Base-by-base conservation (phyloP, 495 filamentous ascomycete species). In the Tetracladium marchalianum region DNA sequence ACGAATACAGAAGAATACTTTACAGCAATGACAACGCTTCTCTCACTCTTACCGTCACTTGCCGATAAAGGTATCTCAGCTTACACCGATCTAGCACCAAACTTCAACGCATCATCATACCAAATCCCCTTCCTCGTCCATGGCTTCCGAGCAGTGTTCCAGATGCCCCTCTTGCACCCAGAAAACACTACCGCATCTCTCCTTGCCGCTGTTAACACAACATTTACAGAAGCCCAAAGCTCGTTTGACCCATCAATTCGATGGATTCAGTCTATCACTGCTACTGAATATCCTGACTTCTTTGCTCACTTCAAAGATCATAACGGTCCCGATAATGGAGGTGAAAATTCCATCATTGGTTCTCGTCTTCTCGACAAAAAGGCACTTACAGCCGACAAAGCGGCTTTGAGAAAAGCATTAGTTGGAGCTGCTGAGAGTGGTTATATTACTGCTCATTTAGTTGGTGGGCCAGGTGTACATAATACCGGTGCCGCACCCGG, bases 181-280 rank as follows among this genome's bases (percentile, higher is more conserved):
- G 12, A 18, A 3, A 55, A 55, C 15, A 49, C 53, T 0, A 16
- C 53, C 32, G 41, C 31, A 1, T 51, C 53, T 1, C 27, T 55
- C 1, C n/a, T 11, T 7, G 24, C 44, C 1, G 49, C 43, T 9
- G n/a, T 51, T n/a, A 40, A 51, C 1, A 41, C 45, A 11, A 41
- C 45, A 34, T 6, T 71, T 74, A 33, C 67, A 72, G 35, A 62
- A n/a, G 65, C 37, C 41, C 56, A 13, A 65, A 77, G 7, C 50
- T 68, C n/a, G 16, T 68, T 2, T 43, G 50, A 0, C 57, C 67
- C 49, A 50, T 68, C 44, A 63, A 66, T 35, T 47, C 62, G 11
- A 75, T 76, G 49, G 77, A 70, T 62, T 62, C 64, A n/a, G 46
- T 6, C 50, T 75, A 11, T 63, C 7, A 44, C 61, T 41, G 66